Percentiles rank a stretch among this genome's conserved stretches.
phyloP scores from a whole-genome alignment of 768 basidiomycete species.

The Tricholoma saponaceum region DNA sequence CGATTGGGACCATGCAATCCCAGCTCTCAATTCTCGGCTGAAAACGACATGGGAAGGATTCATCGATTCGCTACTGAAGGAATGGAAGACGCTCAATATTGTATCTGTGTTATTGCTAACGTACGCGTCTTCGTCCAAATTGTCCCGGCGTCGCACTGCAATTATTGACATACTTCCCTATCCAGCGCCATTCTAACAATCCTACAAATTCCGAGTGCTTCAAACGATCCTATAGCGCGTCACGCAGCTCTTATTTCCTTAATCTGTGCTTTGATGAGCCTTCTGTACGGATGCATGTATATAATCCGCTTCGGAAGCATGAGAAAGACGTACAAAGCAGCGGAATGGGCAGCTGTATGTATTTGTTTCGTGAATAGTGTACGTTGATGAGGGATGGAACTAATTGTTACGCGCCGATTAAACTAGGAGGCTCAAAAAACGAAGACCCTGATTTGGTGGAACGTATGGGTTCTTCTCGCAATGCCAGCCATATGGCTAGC shows the following conservation, averaged over 20 bases:
- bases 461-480: conserved; percentile 59
- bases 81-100: conserved; percentile 75
- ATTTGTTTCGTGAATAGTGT: conserved; percentile 44
- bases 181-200: conserved; percentile 65
- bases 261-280: conserved; percentile 65
- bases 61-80: conserved; percentile 58
- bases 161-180: conserved; percentile 2
- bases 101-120: conserved; percentile 60
- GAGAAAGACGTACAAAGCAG: conserved; percentile 67
- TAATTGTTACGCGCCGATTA: conserved; percentile 3
- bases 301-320: conserved; percentile 71
- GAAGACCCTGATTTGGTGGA: conserved; percentile 32
- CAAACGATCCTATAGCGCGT: conserved; percentile 55
- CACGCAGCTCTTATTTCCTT: conserved; percentile 60
- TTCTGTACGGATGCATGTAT: conserved; percentile 71
- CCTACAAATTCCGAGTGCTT: conserved; percentile 52
- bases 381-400: neutral
- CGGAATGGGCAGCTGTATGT: conserved; percentile 63
- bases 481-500: conserved; percentile 68
- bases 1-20: neutral
- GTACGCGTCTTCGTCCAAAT: conserved; percentile 21
- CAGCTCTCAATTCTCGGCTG: conserved; percentile 11
- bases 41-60: conserved; percentile 63
- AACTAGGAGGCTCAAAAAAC: conserved; percentile 15
- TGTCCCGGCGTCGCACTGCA: neutral